Evolutionary conservation across 2,329 filamentous ascomycete species (phyloP), one percentile per base, ranked within the genome.

Genomic region (Didymella exigua): DNA sequence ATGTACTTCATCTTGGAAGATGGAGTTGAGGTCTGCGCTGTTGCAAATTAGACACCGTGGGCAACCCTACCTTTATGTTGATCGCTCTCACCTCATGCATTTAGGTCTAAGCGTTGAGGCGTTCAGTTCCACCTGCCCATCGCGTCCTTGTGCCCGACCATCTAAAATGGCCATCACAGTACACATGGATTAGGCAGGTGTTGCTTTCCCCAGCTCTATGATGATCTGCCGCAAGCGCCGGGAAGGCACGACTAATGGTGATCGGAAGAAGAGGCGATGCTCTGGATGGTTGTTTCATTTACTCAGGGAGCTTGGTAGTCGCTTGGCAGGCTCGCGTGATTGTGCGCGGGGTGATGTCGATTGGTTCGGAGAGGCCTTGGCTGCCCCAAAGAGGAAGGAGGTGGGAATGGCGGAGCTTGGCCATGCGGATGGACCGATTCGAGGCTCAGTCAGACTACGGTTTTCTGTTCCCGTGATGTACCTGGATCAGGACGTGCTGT

Each of bases 211-310:
- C 41, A 55, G 52, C 14, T 55, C 30, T 41, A 24, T 21, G 36
- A 50, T 42, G 52, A 55, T 55, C 46, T 55, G 41, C 52, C 63
- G 58, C 53, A 64, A 46, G 54, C 41, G 56, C 64, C 63, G 64
- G 63, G 64, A 59, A 67, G 62, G 56, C 9, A 53, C 62, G 47
- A 56, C 60, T 53, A 46, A 52, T 54, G 46, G 50, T 46, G 54
- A 40, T 49, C 56, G 49, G 38, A 58, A 53, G 44, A 40, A 33
- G 18, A 38, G 58, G 40, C 33, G 16, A 30, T 27, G 42, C 46
- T 57, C 38, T 70, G 61, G 58, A 59, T 67, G 67, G 68, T 24
- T 37, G 36, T 58, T 68, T 67, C 67, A 71, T 71, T 54, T 71
- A 67, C 41, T 36, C 37, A 33, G 37, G n/a, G 30, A 49, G 40